A percentile compares a stretch with the other conserved stretches of the same genome.
Evolutionary conservation across 2,329 filamentous ascomycete species (phyloP).

Genomic region (Fusarium phyllophilum): DNA sequence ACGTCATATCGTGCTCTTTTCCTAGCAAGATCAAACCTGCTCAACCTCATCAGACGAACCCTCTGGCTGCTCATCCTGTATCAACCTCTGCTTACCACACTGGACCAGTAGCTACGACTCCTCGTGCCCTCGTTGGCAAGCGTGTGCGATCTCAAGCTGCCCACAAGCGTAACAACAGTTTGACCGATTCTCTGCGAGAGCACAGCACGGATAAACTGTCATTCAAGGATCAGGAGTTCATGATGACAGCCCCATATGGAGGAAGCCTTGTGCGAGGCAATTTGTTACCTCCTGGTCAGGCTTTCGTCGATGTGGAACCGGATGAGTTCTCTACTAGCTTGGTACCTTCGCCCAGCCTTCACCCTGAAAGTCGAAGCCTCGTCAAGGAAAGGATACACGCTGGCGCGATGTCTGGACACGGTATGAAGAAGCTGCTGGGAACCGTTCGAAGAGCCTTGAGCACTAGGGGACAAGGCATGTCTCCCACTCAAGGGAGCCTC

Average conservation of each 20-base stretch:
- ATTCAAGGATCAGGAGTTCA: constrained; percentile 65
- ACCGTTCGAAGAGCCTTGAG: constrained; percentile 86
- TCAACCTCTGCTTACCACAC: constrained; percentile 59
- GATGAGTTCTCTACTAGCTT: constrained; percentile 59
- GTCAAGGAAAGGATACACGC: constrained; percentile 61
- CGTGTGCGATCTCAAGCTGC: constrained; percentile 62
- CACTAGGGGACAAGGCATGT: constrained; percentile 60
- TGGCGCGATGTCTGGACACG: constrained; percentile 73
- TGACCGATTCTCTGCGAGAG: constrained; percentile 85
- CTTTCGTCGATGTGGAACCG: constrained; percentile 76
- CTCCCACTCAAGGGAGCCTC: constrained; percentile 59
- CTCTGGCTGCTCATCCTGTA: constrained; percentile 66
- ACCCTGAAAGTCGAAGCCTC: constrained; percentile 51
- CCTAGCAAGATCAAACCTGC: constrained; percentile 61
- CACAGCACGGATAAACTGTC: constrained; percentile 63
- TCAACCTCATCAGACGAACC: constrained; percentile 54
- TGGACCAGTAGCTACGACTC: constrained; percentile 67
- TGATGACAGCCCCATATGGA: constrained; percentile 74
- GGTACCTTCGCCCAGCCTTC: constrained; percentile 65
- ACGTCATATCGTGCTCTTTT: constrained; percentile 72
- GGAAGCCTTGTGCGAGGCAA: constrained; percentile 90
- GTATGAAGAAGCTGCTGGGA: constrained; percentile 86
- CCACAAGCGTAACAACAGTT: constrained; percentile 88
- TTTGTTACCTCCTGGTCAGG: constrained; percentile 81
- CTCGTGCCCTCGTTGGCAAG: constrained; percentile 67